These are phyloP conservation scores for Aspergillus intermedius DNA, from an alignment of 2,329 filamentous ascomycete genomes.

Conservation along the genomic window DNA sequence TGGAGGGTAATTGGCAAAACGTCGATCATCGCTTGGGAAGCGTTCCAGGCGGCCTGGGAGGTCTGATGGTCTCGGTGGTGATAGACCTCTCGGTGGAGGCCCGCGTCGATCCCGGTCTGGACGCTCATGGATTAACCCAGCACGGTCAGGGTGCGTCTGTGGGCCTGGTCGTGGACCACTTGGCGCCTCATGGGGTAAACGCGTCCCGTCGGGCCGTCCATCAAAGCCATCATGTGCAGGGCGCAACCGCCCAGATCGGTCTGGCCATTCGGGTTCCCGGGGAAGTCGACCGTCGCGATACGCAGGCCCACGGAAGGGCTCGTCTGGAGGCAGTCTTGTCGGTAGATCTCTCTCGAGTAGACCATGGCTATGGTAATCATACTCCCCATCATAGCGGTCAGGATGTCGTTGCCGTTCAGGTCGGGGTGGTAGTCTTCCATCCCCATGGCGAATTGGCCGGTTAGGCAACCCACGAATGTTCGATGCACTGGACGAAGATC, in stretches of 20 bases:
- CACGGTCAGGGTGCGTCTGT: constrained; percentile 26
- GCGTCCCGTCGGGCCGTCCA: constrained; percentile 10
- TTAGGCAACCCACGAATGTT: constrained; percentile 30
- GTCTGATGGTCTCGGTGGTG: constrained; percentile 22
- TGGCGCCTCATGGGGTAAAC: constrained; percentile 15
- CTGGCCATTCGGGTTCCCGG: constrained; percentile 33
- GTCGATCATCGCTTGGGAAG: constrained; percentile 30
- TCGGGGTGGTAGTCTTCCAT: constrained; percentile 32
- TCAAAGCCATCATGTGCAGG: constrained; percentile 24
- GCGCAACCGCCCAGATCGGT: constrained; percentile 30
- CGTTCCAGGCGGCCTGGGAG: constrained; percentile 32
- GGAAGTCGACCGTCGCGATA: constrained; percentile 29
- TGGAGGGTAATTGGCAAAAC: constrained; percentile 20
- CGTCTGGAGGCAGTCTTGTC: constrained; percentile 28
- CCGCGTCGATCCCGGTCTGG: constrained; percentile 30
- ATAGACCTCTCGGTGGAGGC: constrained; percentile 16
- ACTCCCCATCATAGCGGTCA: constrained; percentile 30
- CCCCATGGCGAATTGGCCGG: constrained; percentile 31
- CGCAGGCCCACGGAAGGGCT: constrained; percentile 31
- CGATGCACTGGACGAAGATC: constrained; percentile 18
- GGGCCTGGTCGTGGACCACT: constrained; percentile 20
- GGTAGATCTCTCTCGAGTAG: constrained; percentile 33
- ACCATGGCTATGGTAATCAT: constrained; percentile 33
- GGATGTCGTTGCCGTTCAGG: constrained; percentile 35
- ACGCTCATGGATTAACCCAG: constrained; percentile 29